These are phyloP conservation scores for Phaeodactylum tricornutum DNA, from an alignment of 108 stramenopile genomes.

Conservation along the genomic window DNA sequence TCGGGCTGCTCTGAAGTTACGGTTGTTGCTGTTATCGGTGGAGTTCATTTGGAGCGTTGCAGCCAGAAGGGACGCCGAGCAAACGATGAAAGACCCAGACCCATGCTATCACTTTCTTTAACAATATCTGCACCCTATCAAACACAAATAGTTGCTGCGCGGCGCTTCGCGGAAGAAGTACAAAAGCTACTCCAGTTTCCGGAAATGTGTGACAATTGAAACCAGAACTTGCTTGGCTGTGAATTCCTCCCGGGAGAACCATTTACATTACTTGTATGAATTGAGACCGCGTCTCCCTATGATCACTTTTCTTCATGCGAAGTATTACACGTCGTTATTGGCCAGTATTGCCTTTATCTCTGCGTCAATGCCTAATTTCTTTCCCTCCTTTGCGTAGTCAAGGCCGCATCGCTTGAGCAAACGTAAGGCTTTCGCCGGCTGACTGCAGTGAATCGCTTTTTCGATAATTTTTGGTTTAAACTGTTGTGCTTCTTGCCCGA, in stretches of 20 bases:
- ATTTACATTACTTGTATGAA: no score
- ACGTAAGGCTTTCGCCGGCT: constrained; percentile 46
- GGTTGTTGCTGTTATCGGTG: constrained; percentile 4
- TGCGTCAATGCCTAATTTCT: constrained; percentile 34
- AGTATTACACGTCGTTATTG: background rate
- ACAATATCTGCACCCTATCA: constrained; percentile 8
- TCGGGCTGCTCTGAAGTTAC: constrained; percentile 11
- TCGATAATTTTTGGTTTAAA: constrained; percentile 60
- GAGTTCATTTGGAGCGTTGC: background rate
- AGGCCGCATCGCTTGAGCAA: constrained; percentile 54
- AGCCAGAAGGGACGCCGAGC: no score
- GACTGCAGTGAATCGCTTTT: constrained; percentile 59
- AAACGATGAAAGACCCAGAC: background rate
- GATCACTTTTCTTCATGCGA: no score
- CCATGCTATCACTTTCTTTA: constrained; percentile 6
- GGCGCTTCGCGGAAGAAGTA: constrained; percentile 25
- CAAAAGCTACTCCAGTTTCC: constrained; percentile 28
- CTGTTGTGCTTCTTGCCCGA: constrained; percentile 89
- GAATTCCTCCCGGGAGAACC: no score
- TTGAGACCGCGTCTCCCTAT: no score
- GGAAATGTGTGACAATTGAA: constrained; percentile 21
- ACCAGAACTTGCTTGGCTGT: no score
- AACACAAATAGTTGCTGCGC: constrained; percentile 18
- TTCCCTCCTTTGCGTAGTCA: constrained; percentile 59
- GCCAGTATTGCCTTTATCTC: constrained; percentile 17